A percentile compares a stretch with the other conserved stretches of the same genome.
These are phyloP conservation scores for Penicillium chermesinum DNA, from an alignment of 495 filamentous ascomycete genomes.

Conservation along the genomic window DNA sequence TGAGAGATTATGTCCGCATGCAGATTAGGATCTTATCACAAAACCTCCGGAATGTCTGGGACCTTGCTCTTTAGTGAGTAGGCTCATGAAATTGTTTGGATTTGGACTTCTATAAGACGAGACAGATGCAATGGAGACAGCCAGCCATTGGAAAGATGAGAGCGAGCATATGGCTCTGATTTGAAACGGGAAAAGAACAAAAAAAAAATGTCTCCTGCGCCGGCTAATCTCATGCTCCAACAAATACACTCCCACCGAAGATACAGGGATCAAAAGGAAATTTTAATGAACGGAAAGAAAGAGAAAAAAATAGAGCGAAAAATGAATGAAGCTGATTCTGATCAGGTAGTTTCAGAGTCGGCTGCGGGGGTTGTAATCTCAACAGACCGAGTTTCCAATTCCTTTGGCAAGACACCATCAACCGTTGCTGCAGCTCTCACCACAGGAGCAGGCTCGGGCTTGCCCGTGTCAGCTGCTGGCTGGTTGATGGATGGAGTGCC, in stretches of 20 bases:
- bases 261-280: not conserved
- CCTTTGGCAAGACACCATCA: conserved; percentile 26
- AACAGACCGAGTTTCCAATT: conserved; percentile 37
- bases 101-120: conserved; percentile 4
- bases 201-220: conserved; percentile 8
- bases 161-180: not conserved
- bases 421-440: conserved; percentile 10
- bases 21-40: no score
- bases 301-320: conserved; percentile 4
- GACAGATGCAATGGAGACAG: conserved; percentile 4
- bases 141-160: conserved; percentile 8
- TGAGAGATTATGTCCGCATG: no score
- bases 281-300: conserved; percentile 1
- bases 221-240: conserved; percentile 22
- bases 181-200: not conserved
- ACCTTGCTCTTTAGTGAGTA: no score
- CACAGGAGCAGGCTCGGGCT: conserved; percentile 4
- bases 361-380: conserved; percentile 27
- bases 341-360: conserved; percentile 29
- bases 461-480: conserved; percentile 2
- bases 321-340: not conserved
- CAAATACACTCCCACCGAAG: not conserved
- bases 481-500: conserved; percentile 17
- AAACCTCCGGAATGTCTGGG: no score
- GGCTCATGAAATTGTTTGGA: no score